Evolutionary conservation across 768 basidiomycete genomes (phyloP), one percentile per base, ranked within the genome.

Genomic region (Podaxis pistillaris): DNA sequence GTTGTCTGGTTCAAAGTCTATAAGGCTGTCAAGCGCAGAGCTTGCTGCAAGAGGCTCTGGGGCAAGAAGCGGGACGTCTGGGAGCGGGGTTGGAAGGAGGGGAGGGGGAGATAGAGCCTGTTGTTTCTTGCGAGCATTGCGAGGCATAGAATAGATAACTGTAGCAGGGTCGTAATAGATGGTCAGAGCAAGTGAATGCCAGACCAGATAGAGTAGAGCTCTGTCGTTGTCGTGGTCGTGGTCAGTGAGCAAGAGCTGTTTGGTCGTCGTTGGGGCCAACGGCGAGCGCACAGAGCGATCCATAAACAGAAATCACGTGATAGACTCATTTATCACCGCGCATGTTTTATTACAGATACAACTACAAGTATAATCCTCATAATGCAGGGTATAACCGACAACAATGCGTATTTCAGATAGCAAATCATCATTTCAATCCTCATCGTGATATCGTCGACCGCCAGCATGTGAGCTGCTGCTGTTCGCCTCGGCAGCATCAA

Each of bases 81-180:
- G 72, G 28, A 72, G 68, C 19, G 72, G 72, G 3, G 72, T 73
- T 2, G 71, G 71, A 4, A 72, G 70, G 41, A 70, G 72, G 0
- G 60, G 63, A 0, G 71, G 71, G 13, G 71, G 71, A 17, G 70
- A 68, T n/a, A 64, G 62, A 17, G 47, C 5, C 56, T 60, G 40
- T 54, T 22, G 33, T 33, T 33, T 61, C 33, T 46, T 63, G 52
- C 55, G 63, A 33, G 46, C 67, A 68, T 68, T 51, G 56, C 62
- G 60, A 41, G 65, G 40, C 53, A 66, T 53, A 41, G 51, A 56
- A 57, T 53, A 56, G 58, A 61, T 56, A 44, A 22, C 26, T 26
- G 26, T 12, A 30, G 47, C 22, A 7, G 24, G 24, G 28, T 19
- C 37, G 36, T 60, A 49, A 41, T 47, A 64, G 59, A 13, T 30